Percentiles rank a stretch among this genome's conserved stretches.
phyloP scores from a whole-genome alignment of 495 filamentous ascomycete genomes.

The Acidiella bohemica region DNA sequence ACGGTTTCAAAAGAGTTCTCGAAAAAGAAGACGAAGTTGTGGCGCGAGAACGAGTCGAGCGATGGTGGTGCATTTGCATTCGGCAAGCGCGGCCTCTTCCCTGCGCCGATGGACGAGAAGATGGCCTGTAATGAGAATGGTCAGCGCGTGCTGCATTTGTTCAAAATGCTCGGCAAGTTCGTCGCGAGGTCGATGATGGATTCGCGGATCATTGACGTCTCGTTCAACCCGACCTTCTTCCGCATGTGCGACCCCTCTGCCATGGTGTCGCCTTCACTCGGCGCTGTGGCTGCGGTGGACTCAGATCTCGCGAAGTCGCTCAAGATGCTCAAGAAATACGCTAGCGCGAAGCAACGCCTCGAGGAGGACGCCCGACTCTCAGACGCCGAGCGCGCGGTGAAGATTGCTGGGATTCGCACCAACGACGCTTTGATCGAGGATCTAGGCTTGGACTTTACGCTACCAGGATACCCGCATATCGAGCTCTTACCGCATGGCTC shows the following conservation, averaged over 20 bases:
- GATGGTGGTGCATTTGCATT: conserved; percentile 73
- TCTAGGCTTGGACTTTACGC: conserved; percentile 79
- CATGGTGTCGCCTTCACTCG: conserved; percentile 70
- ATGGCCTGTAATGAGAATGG: conserved; percentile 62
- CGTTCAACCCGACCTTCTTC: conserved; percentile 97
- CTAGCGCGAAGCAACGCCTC: conserved; percentile 63
- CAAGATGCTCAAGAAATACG: conserved; percentile 79
- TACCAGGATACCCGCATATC: conserved; percentile 84
- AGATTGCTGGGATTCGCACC: conserved; percentile 52
- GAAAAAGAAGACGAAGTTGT: conserved; percentile 90
- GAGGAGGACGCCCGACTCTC: conserved; percentile 53
- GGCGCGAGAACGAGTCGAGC: conserved; percentile 80
- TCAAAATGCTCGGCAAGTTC: conserved; percentile 93
- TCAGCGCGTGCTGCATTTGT: conserved; percentile 70
- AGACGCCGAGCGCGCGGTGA: conserved; percentile 53
- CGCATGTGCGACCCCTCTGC: conserved; percentile 66
- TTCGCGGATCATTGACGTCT: conserved; percentile 93
- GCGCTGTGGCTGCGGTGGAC: conserved; percentile 86
- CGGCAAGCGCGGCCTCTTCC: conserved; percentile 76
- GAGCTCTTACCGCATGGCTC: conserved; percentile 66
- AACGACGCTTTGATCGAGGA: conserved; percentile 72
- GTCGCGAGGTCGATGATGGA: conserved; percentile 97
- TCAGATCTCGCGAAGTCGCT: conserved; percentile 72
- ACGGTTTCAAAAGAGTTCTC: conserved; percentile 96
- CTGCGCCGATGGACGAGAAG: conserved; percentile 75